phyloP scores from a whole-genome alignment of 2,329 filamentous ascomycete species.

The Calcarisporium arbuscula region DNA sequence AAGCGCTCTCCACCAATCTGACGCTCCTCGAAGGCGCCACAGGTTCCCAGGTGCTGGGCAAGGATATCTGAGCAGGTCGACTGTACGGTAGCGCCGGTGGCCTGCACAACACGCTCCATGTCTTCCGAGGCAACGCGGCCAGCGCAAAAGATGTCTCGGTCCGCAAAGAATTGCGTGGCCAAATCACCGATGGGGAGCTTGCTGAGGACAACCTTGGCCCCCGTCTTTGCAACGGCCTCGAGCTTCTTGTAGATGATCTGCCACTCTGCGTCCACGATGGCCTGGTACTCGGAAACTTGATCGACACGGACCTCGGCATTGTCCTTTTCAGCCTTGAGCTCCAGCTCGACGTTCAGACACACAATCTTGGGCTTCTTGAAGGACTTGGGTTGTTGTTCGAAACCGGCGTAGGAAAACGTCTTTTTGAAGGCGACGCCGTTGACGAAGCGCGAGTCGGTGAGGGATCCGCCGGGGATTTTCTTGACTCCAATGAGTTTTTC shows the following conservation, averaged over 20 bases:
- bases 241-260: slow-evolving; percentile 99
- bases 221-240: slow-evolving; percentile 87
- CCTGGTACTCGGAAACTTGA: slow-evolving; percentile 98
- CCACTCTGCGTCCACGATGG: slow-evolving; percentile 98
- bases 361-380: slow-evolving; percentile 95
- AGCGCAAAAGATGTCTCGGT: slow-evolving; percentile 96
- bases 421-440: slow-evolving; percentile 99
- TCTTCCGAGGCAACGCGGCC: slow-evolving; percentile 87
- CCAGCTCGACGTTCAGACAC: slow-evolving; percentile 94
- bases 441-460: slow-evolving; percentile 94
- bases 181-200: slow-evolving; percentile 96
- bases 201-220: slow-evolving; percentile 93
- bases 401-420: slow-evolving; percentile 97
- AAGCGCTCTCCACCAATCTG: slow-evolving; percentile 97
- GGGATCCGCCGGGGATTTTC: slow-evolving; percentile 92
- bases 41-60: slow-evolving; percentile 81
- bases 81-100: slow-evolving; percentile 85
- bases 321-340: slow-evolving; percentile 98
- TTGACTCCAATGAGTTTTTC: slow-evolving; percentile 98
- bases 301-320: slow-evolving; percentile 97
- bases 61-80: slow-evolving; percentile 96
- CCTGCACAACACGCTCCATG: slow-evolving; percentile 92
- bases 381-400: slow-evolving; percentile 96
- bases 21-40: slow-evolving; percentile 85
- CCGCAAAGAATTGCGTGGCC: slow-evolving; percentile 95